Percentiles rank a stretch among this genome's conserved stretches.
phyloP scores from a whole-genome alignment of 306 rosid genomes.

The Rosa persica region DNA sequence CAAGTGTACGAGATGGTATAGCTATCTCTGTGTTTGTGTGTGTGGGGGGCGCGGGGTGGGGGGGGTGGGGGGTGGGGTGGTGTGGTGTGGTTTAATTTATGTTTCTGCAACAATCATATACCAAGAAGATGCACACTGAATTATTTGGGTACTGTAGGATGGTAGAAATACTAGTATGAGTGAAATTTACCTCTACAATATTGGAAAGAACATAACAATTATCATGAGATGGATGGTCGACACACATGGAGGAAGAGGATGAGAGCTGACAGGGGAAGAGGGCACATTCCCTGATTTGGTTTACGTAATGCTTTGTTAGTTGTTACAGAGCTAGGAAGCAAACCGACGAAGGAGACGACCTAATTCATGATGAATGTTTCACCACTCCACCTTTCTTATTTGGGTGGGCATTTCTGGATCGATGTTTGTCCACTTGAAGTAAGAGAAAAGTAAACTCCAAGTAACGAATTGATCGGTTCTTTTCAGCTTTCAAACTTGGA shows the following conservation, averaged over 20 bases:
- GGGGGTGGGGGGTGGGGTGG: too few relatives aligned
- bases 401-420: not conserved
- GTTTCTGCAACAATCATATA: not conserved
- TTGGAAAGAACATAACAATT: not conserved
- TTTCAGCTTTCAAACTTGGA: not conserved
- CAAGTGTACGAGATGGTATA: not conserved
- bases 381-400: not conserved
- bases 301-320: conserved; percentile 17
- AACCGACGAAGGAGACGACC: conserved; percentile 35
- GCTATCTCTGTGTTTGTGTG: too few relatives aligned
- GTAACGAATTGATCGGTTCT: not conserved
- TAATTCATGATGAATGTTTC: conserved; percentile 6
- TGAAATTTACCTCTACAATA: conserved; percentile 3
- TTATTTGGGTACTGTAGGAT: not conserved
- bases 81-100: too few relatives aligned
- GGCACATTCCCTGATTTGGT: conserved; percentile 33
- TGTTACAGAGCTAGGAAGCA: not conserved
- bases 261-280: conserved; percentile 32
- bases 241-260: conserved; percentile 12
- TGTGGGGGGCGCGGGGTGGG: too few relatives aligned
- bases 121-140: not conserved
- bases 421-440: not conserved
- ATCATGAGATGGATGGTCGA: not conserved
- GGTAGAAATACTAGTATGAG: conserved; percentile 4
- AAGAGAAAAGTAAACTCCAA: conserved; percentile 5